phyloP scores from a whole-genome alignment of 1,284 basidiomycete species.

The Peniophora sp. region DNA sequence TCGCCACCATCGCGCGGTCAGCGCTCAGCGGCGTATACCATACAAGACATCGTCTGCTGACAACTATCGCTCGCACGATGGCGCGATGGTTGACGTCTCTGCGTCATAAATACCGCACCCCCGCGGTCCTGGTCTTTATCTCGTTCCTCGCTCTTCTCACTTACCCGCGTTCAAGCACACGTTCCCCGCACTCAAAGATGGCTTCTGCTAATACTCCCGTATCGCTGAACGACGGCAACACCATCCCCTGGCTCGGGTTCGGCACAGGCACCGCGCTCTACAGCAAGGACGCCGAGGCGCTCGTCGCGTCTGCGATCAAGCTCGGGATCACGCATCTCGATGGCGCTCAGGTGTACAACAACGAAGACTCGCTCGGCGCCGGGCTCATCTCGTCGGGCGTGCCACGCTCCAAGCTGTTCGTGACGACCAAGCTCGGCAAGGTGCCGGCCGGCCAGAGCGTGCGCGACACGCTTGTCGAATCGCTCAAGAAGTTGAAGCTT shows the following conservation, averaged over 20 bases:
- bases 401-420: conserved; percentile 48
- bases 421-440: conserved; percentile 56
- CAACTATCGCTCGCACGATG: too few species aligned
- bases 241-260: conserved; percentile 57
- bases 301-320: conserved; percentile 46
- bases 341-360: conserved; percentile 59
- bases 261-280: conserved; percentile 63
- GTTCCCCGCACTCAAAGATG: not conserved
- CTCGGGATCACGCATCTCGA: conserved; percentile 65
- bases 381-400: conserved; percentile 46
- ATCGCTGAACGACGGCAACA: conserved; percentile 50
- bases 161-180: too few species aligned
- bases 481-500: conserved; percentile 51
- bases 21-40: too few species aligned
- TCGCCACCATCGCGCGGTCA: too few species aligned
- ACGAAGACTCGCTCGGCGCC: conserved; percentile 51
- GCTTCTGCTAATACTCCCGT: conserved; percentile 24
- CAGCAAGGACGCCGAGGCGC: conserved; percentile 39
- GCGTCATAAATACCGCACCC: too few species aligned
- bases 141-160: too few species aligned
- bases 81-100: too few species aligned
- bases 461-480: conserved; percentile 41
- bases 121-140: too few species aligned
- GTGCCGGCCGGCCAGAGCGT: conserved; percentile 36
- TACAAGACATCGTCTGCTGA: too few species aligned